Base-by-base conservation (phyloP, 2,329 filamentous ascomycete genomes). In the Fusarium hostae region DNA sequence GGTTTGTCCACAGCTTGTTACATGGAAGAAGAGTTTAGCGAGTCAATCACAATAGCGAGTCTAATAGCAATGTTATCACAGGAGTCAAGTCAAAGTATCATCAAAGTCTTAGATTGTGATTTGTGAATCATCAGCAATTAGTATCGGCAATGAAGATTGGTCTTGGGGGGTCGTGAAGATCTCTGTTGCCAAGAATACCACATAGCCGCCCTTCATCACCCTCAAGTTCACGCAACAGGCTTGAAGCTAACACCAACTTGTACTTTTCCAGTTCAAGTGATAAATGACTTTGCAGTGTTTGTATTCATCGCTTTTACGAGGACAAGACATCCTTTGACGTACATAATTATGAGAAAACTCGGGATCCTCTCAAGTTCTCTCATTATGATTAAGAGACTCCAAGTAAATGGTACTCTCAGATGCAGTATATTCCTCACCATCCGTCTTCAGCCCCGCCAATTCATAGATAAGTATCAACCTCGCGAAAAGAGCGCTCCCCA, bases 401-500 rank as follows among this genome's bases (percentile, higher is more conserved):
- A 52, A 15, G 41, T 55, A 59, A 9, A 22, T 37, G 6, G 51
- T 28, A 11, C 52, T 71, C 24, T 44, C 32, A 20, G 55, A 45
- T 16, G 43, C 18, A 9, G 24, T 16, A 18, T 34, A 20, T 11
- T 20, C 41, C 4, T 65, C 45, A 5, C 9, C 59, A 11, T 72
- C 51, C 13, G 51, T 58, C 9, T 47, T 59, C 3, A 72, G 47
- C 15, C 68, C 64, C 37, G 56, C 56, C 11, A 73, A 4, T 32
- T 72, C 66, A 26, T 63, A 70, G 2, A 73, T 67, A 5, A 70
- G 40, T 30, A 72, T 52, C 2, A 34, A 24, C 5, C 69, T 55
- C 0, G 66, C 70, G 13, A 67, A 44, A 7, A 73, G 63, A 16
- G 70, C 59, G 30, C 70, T 68, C 4, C 51, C 70, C 26, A 61